A percentile compares a stretch with the other conserved stretches of the same genome.
These are phyloP conservation scores for Cyberlindnera maritima DNA, from an alignment of 805 yeast species.

Conservation along the genomic window DNA sequence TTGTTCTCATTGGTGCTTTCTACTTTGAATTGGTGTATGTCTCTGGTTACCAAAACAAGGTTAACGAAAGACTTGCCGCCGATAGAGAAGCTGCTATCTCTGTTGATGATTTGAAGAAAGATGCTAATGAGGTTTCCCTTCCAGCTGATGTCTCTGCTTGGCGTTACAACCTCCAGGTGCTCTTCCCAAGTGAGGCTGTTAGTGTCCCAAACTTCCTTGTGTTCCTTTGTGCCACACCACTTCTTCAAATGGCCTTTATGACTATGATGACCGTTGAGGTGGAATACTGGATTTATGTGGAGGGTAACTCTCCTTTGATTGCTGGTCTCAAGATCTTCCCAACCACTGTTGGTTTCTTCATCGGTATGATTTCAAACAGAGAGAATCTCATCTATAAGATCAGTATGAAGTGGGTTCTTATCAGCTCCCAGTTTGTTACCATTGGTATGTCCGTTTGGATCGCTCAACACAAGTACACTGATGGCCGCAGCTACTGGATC, in stretches of 20 bases:
- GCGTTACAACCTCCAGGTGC: constrained; percentile 21
- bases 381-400: constrained; percentile 20
- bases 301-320: constrained; percentile 31
- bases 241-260: constrained; percentile 23
- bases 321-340: constrained; percentile 38
- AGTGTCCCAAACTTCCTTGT: constrained; percentile 27
- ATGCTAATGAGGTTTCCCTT: background rate
- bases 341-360: constrained; percentile 29
- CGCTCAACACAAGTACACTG: background rate
- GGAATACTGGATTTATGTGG: constrained; percentile 29
- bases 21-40: too few species aligned
- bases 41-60: too few species aligned
- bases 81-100: too few species aligned
- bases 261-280: constrained; percentile 21
- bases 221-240: constrained; percentile 21
- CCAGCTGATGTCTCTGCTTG: background rate
- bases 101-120: background rate
- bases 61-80: too few species aligned
- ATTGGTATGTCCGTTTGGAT: constrained; percentile 25
- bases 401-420: constrained; percentile 2
- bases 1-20: too few species aligned
- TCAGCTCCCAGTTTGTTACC: constrained; percentile 15
- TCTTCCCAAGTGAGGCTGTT: constrained; percentile 32
- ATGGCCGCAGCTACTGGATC: constrained; percentile 26
- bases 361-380: constrained; percentile 29